Percentiles rank a stretch among this genome's conserved stretches.
phyloP scores from a whole-genome alignment of 1,284 basidiomycete species.

The Irpex sp. region DNA sequence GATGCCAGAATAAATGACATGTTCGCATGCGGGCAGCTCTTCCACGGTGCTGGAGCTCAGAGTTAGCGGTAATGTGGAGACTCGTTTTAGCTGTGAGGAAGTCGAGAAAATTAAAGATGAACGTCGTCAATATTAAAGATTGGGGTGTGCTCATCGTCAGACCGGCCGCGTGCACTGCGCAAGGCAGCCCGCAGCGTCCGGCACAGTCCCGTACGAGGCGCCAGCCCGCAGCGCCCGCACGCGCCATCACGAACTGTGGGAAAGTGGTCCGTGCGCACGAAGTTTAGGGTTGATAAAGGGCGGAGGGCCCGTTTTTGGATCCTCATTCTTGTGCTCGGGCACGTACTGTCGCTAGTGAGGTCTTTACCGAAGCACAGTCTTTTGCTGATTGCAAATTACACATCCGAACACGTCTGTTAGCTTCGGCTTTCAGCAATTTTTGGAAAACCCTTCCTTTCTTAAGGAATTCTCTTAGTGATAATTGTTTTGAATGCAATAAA shows the following conservation, averaged over 20 bases:
- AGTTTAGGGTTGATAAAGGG: slow-evolving; percentile 3
- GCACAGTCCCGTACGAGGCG: background rate
- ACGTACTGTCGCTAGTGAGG: slow-evolving; percentile 89
- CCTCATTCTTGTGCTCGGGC: slow-evolving; percentile 83
- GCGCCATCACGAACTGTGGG: slow-evolving; percentile 4
- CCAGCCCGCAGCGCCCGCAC: background rate
- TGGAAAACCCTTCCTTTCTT: slow-evolving; percentile 21
- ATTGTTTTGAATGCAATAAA: slow-evolving; percentile 1
- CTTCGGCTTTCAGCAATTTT: slow-evolving; percentile 33
- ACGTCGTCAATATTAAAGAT: background rate
- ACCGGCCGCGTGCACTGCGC: background rate
- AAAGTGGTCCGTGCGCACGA: slow-evolving; percentile 16
- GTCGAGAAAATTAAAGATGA: background rate
- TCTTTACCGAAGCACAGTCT: slow-evolving; percentile 74
- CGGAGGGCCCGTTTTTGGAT: slow-evolving; percentile 1
- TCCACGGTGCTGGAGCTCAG: background rate
- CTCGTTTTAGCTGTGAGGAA: background rate
- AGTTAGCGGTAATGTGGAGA: background rate
- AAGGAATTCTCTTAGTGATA: slow-evolving; percentile 8
- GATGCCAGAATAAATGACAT: slow-evolving; percentile 1
- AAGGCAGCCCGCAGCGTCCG: background rate
- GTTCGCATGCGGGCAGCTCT: slow-evolving; percentile 4
- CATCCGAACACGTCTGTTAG: slow-evolving; percentile 33
- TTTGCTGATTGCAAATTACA: slow-evolving; percentile 90
- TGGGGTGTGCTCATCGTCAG: background rate